Evolutionary conservation across 371 early-diverging fungal species (phyloP).

Genomic region (Batkoa obscura): DNA sequence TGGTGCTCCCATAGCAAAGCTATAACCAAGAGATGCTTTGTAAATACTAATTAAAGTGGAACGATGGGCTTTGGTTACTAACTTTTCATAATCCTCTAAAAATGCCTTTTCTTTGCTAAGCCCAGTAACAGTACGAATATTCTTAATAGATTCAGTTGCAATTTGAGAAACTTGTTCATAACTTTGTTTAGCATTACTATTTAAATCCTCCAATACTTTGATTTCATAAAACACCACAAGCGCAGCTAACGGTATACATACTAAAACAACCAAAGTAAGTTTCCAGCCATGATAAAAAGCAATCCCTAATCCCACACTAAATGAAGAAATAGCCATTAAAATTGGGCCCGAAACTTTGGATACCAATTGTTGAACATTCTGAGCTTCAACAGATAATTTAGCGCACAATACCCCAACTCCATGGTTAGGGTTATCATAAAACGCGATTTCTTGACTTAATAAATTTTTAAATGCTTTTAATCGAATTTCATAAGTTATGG

Average conservation of each 20-base stretch:
- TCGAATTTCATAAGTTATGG: conserved; percentile 36
- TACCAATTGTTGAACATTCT: conserved; percentile 27
- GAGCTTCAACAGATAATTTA: conserved; percentile 65
- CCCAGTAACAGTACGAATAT: conserved; percentile 69
- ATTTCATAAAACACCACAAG: conserved; percentile 1
- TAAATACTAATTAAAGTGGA: conserved; percentile 1
- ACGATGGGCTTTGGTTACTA: conserved; percentile 7
- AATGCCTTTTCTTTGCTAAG: conserved; percentile 64
- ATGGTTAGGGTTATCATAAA: conserved; percentile 62
- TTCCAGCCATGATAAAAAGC: conserved; percentile 43
- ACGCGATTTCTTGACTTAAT: conserved; percentile 64
- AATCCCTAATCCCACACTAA: conserved; percentile 21
- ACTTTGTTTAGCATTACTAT: conserved; percentile 32
- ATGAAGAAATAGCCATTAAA: conserved; percentile 6
- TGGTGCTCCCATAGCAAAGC: conserved; percentile 35
- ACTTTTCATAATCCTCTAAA: conserved; percentile 23
- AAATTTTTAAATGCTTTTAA: conserved; percentile 29
- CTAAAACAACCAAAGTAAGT: conserved; percentile 35
- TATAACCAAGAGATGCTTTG: conserved; percentile 32
- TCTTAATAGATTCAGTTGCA: conserved; percentile 70
- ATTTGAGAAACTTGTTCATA: conserved; percentile 47
- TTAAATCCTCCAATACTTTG: conserved; percentile 9
- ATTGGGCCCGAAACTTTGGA: conserved; percentile 8
- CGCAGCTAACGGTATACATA: conserved; percentile 25
- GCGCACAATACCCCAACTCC: conserved; percentile 62